Evolutionary conservation across 805 yeast genomes (phyloP).

Genomic region (Candida sithepensis): DNA sequence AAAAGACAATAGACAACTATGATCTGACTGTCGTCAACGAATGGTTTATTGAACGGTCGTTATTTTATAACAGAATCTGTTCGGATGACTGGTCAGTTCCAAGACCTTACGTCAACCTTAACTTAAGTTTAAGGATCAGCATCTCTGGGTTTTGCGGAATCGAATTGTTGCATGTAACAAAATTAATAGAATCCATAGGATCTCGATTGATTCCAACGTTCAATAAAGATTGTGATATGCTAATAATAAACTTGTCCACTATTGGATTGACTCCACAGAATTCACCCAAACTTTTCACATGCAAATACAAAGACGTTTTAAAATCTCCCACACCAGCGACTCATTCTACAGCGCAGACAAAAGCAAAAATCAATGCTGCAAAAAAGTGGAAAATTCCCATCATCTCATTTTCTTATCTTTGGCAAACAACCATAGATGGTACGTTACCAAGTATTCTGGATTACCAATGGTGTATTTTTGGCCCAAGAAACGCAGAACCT

Average conservation of each 20-base stretch:
- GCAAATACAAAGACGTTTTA: conserved; percentile 32
- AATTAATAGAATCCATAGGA: conserved; percentile 54
- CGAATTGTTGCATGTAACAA: conserved; percentile 36
- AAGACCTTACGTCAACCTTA: conserved; percentile 23
- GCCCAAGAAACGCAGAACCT: conserved; percentile 27
- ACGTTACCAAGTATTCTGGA: conserved; percentile 40
- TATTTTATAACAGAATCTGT: conserved; percentile 16
- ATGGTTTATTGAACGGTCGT: conserved; percentile 32
- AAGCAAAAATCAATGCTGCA: conserved; percentile 55
- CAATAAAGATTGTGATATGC: conserved; percentile 47
- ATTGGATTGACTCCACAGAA: conserved; percentile 38
- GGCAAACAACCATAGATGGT: conserved; percentile 44
- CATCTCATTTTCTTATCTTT: conserved; percentile 50
- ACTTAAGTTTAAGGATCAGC: conserved; percentile 30
- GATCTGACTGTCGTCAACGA: conserved; percentile 29
- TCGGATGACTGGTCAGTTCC: conserved; percentile 30
- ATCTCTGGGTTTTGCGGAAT: conserved; percentile 30
- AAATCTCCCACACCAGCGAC: conserved; percentile 5
- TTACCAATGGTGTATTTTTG: conserved; percentile 53
- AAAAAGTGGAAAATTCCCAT: conserved; percentile 56
- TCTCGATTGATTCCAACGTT: conserved; percentile 48
- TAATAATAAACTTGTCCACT: conserved; percentile 50
- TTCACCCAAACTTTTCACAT: conserved; percentile 41
- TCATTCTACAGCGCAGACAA: conserved; percentile 36
- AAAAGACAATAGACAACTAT: conserved; percentile 12